Percentiles rank a stretch among this genome's conserved stretches.
Conservation (phyloP, 2,329 filamentous ascomycete species). For the Penicillium sp. region DNA sequence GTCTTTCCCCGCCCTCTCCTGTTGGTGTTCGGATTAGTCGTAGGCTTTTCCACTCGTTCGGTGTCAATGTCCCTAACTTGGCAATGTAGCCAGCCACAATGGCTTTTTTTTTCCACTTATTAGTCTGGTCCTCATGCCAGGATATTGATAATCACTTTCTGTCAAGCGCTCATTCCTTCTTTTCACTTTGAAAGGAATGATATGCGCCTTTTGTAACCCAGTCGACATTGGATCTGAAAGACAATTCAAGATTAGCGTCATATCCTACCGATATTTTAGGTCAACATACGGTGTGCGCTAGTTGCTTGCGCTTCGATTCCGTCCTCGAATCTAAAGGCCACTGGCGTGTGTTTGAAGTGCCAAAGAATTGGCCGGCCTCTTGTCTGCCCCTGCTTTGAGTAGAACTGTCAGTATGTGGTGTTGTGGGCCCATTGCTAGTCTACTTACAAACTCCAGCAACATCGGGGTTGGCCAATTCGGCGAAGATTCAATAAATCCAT, state of each 20-base stretch:
- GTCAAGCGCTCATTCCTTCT: not conserved
- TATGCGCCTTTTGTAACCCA: not conserved
- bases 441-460: not conserved
- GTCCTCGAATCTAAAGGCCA: not conserved
- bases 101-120: no score
- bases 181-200: not conserved
- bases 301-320: not conserved
- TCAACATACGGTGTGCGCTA: not conserved
- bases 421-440: not conserved
- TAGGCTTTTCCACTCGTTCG: no score
- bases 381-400: not conserved
- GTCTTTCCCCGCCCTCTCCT: no score
- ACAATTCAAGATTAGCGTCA: not conserved
- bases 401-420: not conserved
- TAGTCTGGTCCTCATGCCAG: no score
- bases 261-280: not conserved
- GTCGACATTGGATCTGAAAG: not conserved
- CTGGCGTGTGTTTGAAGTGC: not conserved
- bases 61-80: no score
- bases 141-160: no score
- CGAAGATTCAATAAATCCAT: not conserved
- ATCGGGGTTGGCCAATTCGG: not conserved
- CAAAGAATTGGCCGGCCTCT: not conserved
- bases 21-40: no score
- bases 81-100: no score